Percentiles rank a stretch among this genome's conserved stretches.
These are phyloP conservation scores for Gillenia trifoliata DNA, from an alignment of 306 rosid genomes.

Conservation along the genomic window DNA sequence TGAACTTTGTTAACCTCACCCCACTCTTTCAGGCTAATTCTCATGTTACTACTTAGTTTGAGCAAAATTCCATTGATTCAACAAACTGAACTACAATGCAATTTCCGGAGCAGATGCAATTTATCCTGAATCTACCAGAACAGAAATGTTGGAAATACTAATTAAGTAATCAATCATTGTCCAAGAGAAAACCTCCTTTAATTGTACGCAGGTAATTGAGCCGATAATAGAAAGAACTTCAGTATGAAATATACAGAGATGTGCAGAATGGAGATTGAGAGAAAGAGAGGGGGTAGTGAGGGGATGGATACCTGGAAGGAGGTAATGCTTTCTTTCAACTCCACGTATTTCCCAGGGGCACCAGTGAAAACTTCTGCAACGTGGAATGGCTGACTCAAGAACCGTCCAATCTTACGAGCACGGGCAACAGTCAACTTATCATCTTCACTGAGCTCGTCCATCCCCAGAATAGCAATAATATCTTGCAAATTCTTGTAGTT, in stretches of 20 bases:
- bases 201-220: neutral
- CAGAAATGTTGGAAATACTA: neutral
- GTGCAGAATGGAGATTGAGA: neutral
- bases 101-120: neutral
- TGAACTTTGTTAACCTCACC: neutral
- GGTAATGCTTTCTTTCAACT: conserved; percentile 72
- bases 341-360: conserved; percentile 97
- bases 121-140: neutral
- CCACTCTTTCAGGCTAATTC: neutral
- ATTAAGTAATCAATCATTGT: neutral
- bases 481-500: conserved; percentile 98
- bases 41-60: neutral
- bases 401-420: conserved; percentile 79
- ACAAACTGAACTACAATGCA: neutral
- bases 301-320: conserved; percentile 75
- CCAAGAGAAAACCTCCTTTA: neutral
- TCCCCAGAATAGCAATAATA: conserved; percentile 98
- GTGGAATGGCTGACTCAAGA: conserved; percentile 99
- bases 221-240: neutral
- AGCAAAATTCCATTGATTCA: neutral
- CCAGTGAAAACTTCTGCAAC: conserved; percentile 99
- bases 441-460: conserved; percentile 99
- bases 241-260: neutral
- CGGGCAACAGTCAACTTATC: conserved; percentile 97
- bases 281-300: neutral